Percentiles rank a stretch among this genome's conserved stretches.
phyloP scores from a whole-genome alignment of 768 basidiomycete genomes.

The Cyathus striatus region DNA sequence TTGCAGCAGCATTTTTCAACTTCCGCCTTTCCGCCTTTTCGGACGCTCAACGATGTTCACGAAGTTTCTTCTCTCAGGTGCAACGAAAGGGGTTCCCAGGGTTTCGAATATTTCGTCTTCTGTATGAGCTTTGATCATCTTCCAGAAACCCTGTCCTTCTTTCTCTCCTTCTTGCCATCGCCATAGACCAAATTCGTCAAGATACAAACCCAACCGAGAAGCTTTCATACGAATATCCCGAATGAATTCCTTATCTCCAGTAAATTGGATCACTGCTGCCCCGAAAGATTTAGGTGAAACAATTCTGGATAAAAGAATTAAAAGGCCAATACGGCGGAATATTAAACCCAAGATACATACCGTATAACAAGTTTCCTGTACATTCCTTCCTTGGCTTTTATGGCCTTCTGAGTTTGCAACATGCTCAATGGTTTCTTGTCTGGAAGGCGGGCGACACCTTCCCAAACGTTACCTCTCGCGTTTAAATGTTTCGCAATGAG shows the following conservation, averaged over 20 bases:
- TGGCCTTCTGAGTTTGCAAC: constrained; percentile 5
- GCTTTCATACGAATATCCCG: constrained; percentile 39
- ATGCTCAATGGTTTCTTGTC: not conserved
- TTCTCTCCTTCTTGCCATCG: constrained; percentile 30
- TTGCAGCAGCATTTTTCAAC: no score
- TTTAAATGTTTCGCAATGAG: constrained; percentile 34
- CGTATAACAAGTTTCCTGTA: constrained; percentile 34
- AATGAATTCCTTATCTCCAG: constrained; percentile 51
- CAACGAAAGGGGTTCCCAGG: constrained; percentile 29
- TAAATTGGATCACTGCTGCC: constrained; percentile 47
- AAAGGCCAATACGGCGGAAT: constrained; percentile 1
- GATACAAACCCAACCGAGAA: constrained; percentile 33
- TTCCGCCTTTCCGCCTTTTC: no score
- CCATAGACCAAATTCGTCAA: constrained; percentile 68
- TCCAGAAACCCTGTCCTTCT: constrained; percentile 35
- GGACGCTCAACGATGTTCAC: constrained; percentile 5
- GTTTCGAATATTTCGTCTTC: constrained; percentile 41
- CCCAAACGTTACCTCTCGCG: constrained; percentile 34
- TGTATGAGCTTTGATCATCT: constrained; percentile 33
- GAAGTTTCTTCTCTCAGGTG: constrained; percentile 7
- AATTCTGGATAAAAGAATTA: constrained; percentile 20
- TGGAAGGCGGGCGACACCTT: constrained; percentile 43
- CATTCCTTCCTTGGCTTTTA: constrained; percentile 24
- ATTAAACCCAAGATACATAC: constrained; percentile 17
- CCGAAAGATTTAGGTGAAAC: constrained; percentile 45